Evolutionary conservation across 495 filamentous ascomycete genomes (phyloP), one percentile per base, ranked within the genome.

Genomic region (Eremomyces bilateralis): DNA sequence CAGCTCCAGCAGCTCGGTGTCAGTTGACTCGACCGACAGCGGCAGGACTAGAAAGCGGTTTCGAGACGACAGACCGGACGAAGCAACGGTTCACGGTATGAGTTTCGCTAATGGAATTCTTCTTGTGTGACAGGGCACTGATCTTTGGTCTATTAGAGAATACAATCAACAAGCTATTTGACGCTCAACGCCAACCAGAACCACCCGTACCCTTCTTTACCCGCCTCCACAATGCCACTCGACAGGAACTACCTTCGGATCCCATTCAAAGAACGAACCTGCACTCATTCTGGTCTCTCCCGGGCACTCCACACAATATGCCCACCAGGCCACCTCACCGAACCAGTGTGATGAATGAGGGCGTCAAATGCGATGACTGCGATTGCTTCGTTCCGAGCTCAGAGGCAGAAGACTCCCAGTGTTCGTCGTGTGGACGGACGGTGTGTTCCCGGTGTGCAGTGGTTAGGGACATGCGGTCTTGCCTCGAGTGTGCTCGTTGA

Each of bases 231-330:
- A 33, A 21, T 29, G 16, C 15, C 36, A n/a, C n/a, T n/a, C n/a
- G n/a, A n/a, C n/a, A n/a, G n/a, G n/a, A n/a, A n/a, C n/a, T n/a
- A n/a, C n/a, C n/a, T n/a, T n/a, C n/a, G 2, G 19, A 39, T 28
- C 31, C 31, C 12, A 20, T 33, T n/a, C 53, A 56, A 29, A 47
- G 43, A 28, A 51, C 47, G 13, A 54, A 47, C 6, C 45, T 57
- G 5, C 53, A 57, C 31, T 27, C 49, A 10, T 57, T 57, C 42
- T 57, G 53, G 53, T 42, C 41, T 4, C 38, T 57, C 1, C 45
- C 42, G 3, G 37, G 38, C 3, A 34, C 39, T 13, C 44, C 37
- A 8, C 25, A 21, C 44, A 31, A 27, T 37, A 18, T 15, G 29
- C 20, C n/a, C 35, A 20, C 19, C 11, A n/a, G 1, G 31, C 3